Evolutionary conservation across 2,329 filamentous ascomycete genomes (phyloP), one percentile per base, ranked within the genome.

Genomic region (Colletotrichum somersetense): DNA sequence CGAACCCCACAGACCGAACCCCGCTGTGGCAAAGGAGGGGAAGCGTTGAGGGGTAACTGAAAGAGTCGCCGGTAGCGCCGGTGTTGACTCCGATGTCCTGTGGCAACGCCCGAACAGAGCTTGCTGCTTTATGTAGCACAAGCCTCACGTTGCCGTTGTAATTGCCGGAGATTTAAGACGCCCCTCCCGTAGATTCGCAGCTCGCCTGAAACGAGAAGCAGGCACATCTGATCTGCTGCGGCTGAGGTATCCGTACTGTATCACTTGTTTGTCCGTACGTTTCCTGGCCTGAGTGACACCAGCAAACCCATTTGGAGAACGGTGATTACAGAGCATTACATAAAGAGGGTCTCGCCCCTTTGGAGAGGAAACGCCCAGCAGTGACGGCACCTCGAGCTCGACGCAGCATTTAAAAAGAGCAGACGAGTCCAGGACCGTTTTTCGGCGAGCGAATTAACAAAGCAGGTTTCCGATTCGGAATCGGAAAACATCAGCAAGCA

Each of bases 301-400:
- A 46, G 2, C 42, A 18, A 71, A 46, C 55, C 69, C 69, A 72
- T 48, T 61, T 23, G 48, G 46, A 69, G 18, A n/a, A 23, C n/a
- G 48, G 67, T 53, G 71, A 73, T 73, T 73, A 73, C 67, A 53
- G 62, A 73, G 71, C 71, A 73, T 73, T 73, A 73, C 62, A 48
- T 48, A 73, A 73, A 72, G 69, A 68, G 58, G 58, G 44, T 26
- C 62, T 40, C 35, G 38, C 50, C 18, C 38, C 6, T 18, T 20
- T 44, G 11, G n/a, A 7, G 52, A 35, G 11, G 44, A 20, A n/a
- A 8, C 14, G 20, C 42, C 6, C 30, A 3, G 56, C n/a, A 67
- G 42, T n/a, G 48, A 65, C n/a, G 48, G 58, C 30, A 16, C 11
- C 14, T 42, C n/a, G 20, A n/a, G 52, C 38, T 10, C 18, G 4